phyloP scores from a whole-genome alignment of 225 moss, liverwort and hornwort species.

The Polytrichum formosum region DNA sequence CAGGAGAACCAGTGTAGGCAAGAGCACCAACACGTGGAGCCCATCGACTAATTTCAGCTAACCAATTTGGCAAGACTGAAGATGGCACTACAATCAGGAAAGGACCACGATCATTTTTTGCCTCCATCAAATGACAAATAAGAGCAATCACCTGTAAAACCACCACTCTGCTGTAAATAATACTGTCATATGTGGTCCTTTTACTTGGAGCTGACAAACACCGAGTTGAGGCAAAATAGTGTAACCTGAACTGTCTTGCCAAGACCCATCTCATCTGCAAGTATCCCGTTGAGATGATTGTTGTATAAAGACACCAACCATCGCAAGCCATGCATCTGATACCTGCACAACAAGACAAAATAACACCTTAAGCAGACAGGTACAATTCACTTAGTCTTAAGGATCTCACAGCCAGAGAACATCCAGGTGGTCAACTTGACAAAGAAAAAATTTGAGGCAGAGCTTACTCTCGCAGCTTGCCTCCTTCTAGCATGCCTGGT shows the following conservation, averaged over 20 bases:
- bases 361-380: background rate
- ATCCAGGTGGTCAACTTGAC: background rate
- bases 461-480: constrained; percentile 66
- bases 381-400: background rate
- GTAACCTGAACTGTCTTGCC: constrained; percentile 68
- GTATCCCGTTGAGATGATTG: constrained; percentile 63
- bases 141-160: constrained; percentile 59
- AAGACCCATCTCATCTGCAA: constrained; percentile 73
- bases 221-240: background rate
- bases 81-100: constrained; percentile 68
- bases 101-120: constrained; percentile 63
- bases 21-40: constrained; percentile 50
- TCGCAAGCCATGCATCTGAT: constrained; percentile 67
- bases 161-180: background rate
- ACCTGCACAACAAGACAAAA: constrained; percentile 25
- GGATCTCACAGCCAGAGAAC: background rate
- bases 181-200: background rate
- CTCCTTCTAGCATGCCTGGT: constrained; percentile 50
- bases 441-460: background rate
- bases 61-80: constrained; percentile 66
- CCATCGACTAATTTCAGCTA: constrained; percentile 61
- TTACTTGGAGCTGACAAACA: background rate
- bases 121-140: constrained; percentile 58
- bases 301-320: constrained; percentile 78
- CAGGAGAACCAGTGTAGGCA: constrained; percentile 58